A percentile compares a stretch with the other conserved stretches of the same genome.
These are phyloP conservation scores for Plasmopara viticola DNA, from an alignment of 352 stramenopile species.

Conservation along the genomic window DNA sequence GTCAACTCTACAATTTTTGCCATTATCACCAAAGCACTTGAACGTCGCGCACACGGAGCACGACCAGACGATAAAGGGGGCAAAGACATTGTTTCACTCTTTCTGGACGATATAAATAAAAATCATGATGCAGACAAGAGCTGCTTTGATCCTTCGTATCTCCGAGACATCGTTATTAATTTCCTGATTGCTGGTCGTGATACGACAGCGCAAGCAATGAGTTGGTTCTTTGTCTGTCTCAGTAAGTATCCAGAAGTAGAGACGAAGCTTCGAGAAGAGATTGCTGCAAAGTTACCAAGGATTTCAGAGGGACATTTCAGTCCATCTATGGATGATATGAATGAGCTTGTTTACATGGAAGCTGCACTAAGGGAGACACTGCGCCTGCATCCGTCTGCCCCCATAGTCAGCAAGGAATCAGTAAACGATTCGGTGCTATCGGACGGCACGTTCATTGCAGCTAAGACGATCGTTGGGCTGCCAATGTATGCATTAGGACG, in stretches of 20 bases:
- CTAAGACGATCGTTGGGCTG: constrained; percentile 27
- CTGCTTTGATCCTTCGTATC: constrained; percentile 31
- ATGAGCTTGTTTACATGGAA: constrained; percentile 42
- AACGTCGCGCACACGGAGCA: constrained; percentile 8
- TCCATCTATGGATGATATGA: constrained; percentile 37
- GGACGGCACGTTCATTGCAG: constrained; percentile 54
- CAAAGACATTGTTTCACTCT: constrained; percentile 46
- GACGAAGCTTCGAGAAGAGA: constrained; percentile 37
- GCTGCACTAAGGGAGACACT: constrained; percentile 52
- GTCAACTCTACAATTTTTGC: constrained; percentile 44
- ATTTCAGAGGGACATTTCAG: constrained; percentile 12
- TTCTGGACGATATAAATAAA: constrained; percentile 24
- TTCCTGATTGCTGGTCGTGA: constrained; percentile 80
- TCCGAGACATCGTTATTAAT: constrained; percentile 73
- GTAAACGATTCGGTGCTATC: constrained; percentile 25
- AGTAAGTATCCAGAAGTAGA: constrained; percentile 40
- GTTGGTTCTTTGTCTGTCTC: constrained; percentile 70
- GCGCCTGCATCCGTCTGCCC: constrained; percentile 57
- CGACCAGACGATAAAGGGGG: background rate
- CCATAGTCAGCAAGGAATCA: constrained; percentile 27
- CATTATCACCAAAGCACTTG: constrained; percentile 34
- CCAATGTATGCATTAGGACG: constrained; percentile 49
- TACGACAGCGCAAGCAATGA: constrained; percentile 64
- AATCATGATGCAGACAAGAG: constrained; percentile 4
- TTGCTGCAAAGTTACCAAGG: constrained; percentile 24